Evolutionary conservation across 495 filamentous ascomycete genomes (phyloP), one percentile per base, ranked within the genome.

Genomic region (Pseudoneurospora amorphoporcata): DNA sequence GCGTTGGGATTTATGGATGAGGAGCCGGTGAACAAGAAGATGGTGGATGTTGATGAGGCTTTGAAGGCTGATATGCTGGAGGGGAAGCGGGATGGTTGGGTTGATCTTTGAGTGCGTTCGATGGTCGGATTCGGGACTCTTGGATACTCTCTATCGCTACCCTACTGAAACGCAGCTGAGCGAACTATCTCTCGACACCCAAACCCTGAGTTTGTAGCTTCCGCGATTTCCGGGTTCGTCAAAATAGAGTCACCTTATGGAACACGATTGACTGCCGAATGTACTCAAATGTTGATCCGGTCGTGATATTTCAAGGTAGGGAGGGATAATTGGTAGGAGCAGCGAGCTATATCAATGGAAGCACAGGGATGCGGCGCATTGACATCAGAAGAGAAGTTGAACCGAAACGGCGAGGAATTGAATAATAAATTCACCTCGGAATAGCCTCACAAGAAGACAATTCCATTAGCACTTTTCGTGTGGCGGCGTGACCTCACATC

Each of bases 1-100:
- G 90, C 88, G 1, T 79, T 94, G 72, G 78, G 74, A 35, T 93
- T 92, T 79, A 82, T 93, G 77, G 86, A 93, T 71, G 83, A 85
- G 65, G 76, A 71, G 68, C 61, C 73, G 39, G 77, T 81, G 5
- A 75, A 39, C 16, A 73, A 79, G 29, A 17, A 53, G 9, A 4
- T 29, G 47, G 76, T 85, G 42, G 73, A 85, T 73, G 77, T 84
- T 12, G 76, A 81, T 69, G 68, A 77, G 73, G 82, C 75, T 29
- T 69, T 85, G 76, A 73, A 72, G 35, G 76, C 70, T 12, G 84
- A 84, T 35, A 70, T 76, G 73, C 72, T 39, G 29, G 32, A 70
- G 69, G 39, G 16, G 10, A 65, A 41, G 45, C 47, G 23, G 16
- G 14, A 65, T 7, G 29, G 23, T 1, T 41, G n/a, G 68, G 23